phyloP scores from a whole-genome alignment of 768 basidiomycete genomes.

The Amanita molliuscula region DNA sequence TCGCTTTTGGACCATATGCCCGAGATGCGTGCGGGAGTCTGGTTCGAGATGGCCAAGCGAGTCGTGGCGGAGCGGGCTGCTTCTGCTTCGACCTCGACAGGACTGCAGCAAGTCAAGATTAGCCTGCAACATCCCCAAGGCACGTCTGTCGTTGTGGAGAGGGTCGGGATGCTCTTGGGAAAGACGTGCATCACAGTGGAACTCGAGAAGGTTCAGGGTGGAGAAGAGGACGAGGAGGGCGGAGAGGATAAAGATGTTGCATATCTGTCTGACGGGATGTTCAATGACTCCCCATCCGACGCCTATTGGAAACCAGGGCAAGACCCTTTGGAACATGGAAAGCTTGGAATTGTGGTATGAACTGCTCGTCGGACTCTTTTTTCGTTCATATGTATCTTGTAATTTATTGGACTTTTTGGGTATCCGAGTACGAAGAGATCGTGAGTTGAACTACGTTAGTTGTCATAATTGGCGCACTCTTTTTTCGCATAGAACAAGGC shows the following conservation, averaged over 20 bases:
- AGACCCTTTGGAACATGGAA: neutral
- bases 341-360: neutral
- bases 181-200: neutral
- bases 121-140: neutral
- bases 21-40: neutral
- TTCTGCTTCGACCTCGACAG: neutral
- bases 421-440: too few relatives aligned
- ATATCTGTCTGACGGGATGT: neutral
- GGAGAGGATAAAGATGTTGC: neutral
- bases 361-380: neutral
- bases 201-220: neutral
- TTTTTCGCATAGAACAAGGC: too few relatives aligned
- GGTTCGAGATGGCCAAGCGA: neutral
- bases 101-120: neutral
- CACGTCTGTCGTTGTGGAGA: neutral
- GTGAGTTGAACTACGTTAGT: too few relatives aligned
- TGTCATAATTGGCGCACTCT: too few relatives aligned
- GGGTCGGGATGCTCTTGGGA: neutral
- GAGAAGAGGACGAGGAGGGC: neutral
- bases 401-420: too few relatives aligned
- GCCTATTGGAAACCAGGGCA: neutral
- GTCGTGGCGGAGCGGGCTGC: neutral
- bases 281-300: neutral
- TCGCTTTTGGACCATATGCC: neutral
- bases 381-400: too few relatives aligned